Evolutionary conservation across 768 basidiomycete species (phyloP).

Genomic region (Agaricus blazei): DNA sequence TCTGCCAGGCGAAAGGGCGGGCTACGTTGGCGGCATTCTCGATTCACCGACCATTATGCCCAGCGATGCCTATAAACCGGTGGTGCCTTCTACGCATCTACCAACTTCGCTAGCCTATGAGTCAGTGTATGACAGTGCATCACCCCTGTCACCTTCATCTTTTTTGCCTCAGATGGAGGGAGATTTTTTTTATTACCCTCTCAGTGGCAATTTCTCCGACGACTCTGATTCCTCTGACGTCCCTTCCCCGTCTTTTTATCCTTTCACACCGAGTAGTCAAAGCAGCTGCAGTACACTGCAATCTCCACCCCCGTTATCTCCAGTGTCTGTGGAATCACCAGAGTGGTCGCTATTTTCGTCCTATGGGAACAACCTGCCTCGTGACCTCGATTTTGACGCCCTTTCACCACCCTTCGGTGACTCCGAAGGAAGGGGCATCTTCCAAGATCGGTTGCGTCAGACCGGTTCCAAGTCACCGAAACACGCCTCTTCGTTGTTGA

Average conservation of each 20-base stretch:
- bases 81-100: slow-evolving; percentile 27
- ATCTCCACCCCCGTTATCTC: slow-evolving; percentile 4
- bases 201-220: background rate
- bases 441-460: background rate
- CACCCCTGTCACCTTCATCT: slow-evolving; percentile 17
- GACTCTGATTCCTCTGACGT: background rate
- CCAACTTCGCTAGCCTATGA: too few relatives aligned
- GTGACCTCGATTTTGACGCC: background rate
- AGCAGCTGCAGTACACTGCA: slow-evolving; percentile 9
- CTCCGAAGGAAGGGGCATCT: background rate
- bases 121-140: too few relatives aligned
- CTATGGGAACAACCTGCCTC: background rate
- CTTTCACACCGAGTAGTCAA: slow-evolving; percentile 6
- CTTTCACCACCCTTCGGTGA: background rate
- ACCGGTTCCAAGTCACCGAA: background rate
- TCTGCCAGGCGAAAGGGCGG: background rate
- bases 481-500: background rate
- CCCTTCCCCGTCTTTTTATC: background rate
- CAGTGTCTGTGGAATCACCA: background rate
- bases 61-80: slow-evolving; percentile 21
- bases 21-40: slow-evolving; percentile 21
- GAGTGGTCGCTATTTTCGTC: background rate
- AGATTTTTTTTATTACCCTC: background rate
- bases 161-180: slow-evolving; percentile 30
- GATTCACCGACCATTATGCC: slow-evolving; percentile 30